Evolutionary conservation across 2,329 filamentous ascomycete species (phyloP), one percentile per base, ranked within the genome.

Genomic region (Fusarium heterosporum): DNA sequence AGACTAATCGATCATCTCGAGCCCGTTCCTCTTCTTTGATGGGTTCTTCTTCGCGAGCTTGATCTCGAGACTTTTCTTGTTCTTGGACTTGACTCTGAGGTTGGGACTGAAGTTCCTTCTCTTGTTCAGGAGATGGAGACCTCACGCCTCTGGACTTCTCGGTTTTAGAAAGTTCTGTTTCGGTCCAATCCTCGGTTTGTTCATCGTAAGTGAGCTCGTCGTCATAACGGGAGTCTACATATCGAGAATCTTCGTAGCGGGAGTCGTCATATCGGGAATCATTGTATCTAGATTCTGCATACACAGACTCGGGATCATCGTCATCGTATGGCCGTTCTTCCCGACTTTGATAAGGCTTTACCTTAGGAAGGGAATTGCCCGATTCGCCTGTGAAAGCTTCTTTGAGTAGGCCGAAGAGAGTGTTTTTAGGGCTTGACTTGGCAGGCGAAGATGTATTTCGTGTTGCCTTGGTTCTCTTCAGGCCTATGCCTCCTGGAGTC

Each of bases 381-480:
- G 87, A 89, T 72, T 90, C 87, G 29, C 88, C 88, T 38, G 83
- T 83, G 70, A 90, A 90, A 5, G 87, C 88, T 61, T 88, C 87
- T 53, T 85, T 85, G 10, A 90, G 76, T 43, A 83, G 82, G 39
- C 88, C 87, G 22, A 87, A 82, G 53, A 90, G 80, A 1, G 84
- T 84, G 34, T 80, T 81, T 71, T 84, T 88, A 13, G 72, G 72
- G 3, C 72, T 75, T 0, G 80, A 64, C 71, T 85, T 89, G 8
- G 81, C 52, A 1, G 86, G 82, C 8, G 85, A 83, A 2, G 84
- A 78, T 3, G 79, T 72, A 58, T 73, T 80, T 66, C 86, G 82
- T 29, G 84, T 88, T 22, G 88, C 87, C 41, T 82, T 81, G 46
- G 84, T 87, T 69, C 88, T 82, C 75, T 82, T 87, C 26, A 90